phyloP scores from a whole-genome alignment of 352 stramenopile species.

The Halophytophthora batemanensis region DNA sequence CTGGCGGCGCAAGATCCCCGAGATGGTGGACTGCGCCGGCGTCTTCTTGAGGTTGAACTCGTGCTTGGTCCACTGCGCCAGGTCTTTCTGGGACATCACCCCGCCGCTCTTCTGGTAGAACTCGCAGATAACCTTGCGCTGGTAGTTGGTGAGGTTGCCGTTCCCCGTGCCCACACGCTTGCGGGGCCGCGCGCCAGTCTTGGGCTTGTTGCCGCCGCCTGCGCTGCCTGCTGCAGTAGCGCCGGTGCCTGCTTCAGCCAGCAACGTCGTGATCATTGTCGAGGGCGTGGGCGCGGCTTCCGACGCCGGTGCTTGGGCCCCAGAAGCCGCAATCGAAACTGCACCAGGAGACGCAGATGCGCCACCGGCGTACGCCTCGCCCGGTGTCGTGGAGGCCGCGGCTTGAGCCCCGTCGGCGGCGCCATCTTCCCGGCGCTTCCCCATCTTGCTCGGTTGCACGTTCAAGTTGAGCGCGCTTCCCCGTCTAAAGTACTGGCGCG shows the following conservation, averaged over 20 bases:
- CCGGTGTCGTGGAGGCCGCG: background rate
- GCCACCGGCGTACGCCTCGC: too few species aligned
- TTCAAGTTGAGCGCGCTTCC: constrained; percentile 1
- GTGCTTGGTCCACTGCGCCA: constrained; percentile 85
- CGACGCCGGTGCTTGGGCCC: background rate
- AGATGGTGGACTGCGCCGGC: constrained; percentile 82
- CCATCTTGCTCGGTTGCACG: constrained; percentile 3
- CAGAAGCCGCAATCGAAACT: background rate
- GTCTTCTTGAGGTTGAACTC: constrained; percentile 83
- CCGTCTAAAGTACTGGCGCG: constrained; percentile 1
- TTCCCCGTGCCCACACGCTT: constrained; percentile 31
- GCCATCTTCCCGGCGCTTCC: constrained; percentile 6
- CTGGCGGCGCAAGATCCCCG: constrained; percentile 72
- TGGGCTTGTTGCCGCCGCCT: constrained; percentile 3
- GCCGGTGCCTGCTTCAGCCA: background rate
- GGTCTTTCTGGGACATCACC: constrained; percentile 84
- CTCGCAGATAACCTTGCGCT: constrained; percentile 83
- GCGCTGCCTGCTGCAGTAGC: background rate
- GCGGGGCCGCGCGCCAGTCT: constrained; percentile 7
- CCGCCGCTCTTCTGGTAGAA: constrained; percentile 78
- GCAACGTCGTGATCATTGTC: background rate
- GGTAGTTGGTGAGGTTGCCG: constrained; percentile 81
- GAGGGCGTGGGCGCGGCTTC: background rate
- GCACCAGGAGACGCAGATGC: background rate
- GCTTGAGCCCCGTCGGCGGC: background rate